These are phyloP conservation scores for Blastobotrys buckinghamii DNA, from an alignment of 1,139 yeast species.

Conservation along the genomic window DNA sequence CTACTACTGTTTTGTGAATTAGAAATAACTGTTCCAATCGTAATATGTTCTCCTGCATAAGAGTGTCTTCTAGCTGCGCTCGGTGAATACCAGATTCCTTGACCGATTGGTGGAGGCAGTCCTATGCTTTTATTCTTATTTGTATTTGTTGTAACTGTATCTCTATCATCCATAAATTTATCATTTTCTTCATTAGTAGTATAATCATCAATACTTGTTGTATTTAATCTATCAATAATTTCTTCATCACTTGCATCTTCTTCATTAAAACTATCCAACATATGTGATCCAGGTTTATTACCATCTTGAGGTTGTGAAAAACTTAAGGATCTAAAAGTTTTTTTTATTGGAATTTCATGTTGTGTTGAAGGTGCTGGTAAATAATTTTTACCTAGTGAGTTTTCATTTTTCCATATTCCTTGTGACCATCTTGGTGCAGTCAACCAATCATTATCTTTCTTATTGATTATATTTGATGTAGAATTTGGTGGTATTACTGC, in stretches of 20 bases:
- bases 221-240: constrained; percentile 12
- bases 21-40: background rate
- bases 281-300: constrained; percentile 13
- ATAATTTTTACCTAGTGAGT: background rate
- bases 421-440: constrained; percentile 9
- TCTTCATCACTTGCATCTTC: constrained; percentile 17
- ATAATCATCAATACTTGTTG: constrained; percentile 10
- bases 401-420: constrained; percentile 5
- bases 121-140: background rate
- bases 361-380: background rate
- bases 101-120: constrained; percentile 8
- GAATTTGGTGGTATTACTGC: background rate
- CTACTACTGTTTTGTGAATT: background rate
- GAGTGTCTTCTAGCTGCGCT: constrained; percentile 21
- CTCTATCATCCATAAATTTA: background rate
- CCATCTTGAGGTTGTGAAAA: constrained; percentile 15
- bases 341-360: constrained; percentile 13
- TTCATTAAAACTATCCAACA: constrained; percentile 21
- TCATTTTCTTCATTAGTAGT: background rate
- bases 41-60: constrained; percentile 22
- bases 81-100: constrained; percentile 8
- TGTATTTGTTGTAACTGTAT: constrained; percentile 1
- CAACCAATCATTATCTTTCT: constrained; percentile 4
- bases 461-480: background rate
- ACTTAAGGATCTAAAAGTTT: constrained; percentile 19